Percentiles rank a stretch among this genome's conserved stretches.
Conservation (phyloP, 306 rosid species). For the Crataegus laevigata region DNA sequence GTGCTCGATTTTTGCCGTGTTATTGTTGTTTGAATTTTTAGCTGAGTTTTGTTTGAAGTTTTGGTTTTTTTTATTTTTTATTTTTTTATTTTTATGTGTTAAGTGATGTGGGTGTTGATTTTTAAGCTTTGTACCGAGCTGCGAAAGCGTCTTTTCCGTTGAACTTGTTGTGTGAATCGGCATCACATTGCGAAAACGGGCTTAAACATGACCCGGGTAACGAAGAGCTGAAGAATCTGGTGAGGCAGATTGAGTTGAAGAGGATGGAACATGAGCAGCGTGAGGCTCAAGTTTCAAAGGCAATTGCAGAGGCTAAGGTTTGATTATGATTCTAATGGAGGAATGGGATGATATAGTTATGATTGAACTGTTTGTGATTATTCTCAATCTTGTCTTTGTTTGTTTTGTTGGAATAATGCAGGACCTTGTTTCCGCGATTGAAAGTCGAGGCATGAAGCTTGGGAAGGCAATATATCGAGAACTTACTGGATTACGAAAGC, state of each 20-base stretch:
- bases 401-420: constrained; percentile 27
- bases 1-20: constrained; percentile 23
- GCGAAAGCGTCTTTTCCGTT: constrained; percentile 68
- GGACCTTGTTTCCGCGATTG: constrained; percentile 61
- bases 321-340: background rate
- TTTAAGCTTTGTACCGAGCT: constrained; percentile 75
- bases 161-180: constrained; percentile 64
- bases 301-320: constrained; percentile 63
- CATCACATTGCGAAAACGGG: constrained; percentile 53
- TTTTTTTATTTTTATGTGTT: background rate
- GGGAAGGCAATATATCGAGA: constrained; percentile 67
- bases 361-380: constrained; percentile 12
- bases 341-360: background rate
- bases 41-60: constrained; percentile 4
- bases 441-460: constrained; percentile 63
- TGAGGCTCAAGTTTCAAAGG: constrained; percentile 67
- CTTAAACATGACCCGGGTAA: constrained; percentile 61
- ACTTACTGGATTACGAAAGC: constrained; percentile 67
- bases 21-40: background rate
- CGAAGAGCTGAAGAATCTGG: constrained; percentile 62
- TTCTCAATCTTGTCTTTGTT: constrained; percentile 9
- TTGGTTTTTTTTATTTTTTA: background rate
- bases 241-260: constrained; percentile 42
- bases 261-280: constrained; percentile 53
- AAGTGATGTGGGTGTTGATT: constrained; percentile 10